phyloP scores from a whole-genome alignment of 148 eudicot genomes.

The Rhododendron kiyosumense region DNA sequence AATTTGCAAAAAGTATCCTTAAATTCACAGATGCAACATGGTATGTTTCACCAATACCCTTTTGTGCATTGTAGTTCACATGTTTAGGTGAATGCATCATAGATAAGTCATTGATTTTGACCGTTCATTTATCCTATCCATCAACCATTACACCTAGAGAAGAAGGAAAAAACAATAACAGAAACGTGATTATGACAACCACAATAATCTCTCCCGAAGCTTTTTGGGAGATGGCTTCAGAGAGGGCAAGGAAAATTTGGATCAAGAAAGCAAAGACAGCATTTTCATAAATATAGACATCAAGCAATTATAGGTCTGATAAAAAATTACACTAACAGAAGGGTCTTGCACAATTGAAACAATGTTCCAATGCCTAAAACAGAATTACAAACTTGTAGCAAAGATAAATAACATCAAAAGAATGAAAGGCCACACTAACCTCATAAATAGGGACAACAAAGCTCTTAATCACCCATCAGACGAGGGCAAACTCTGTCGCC shows the following conservation, averaged over 20 bases:
- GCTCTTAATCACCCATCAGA: constrained; percentile 37
- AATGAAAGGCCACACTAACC: neutral
- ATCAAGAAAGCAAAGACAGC: neutral
- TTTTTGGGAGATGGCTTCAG: neutral
- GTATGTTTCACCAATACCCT: neutral
- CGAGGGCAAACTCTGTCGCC: constrained; percentile 35
- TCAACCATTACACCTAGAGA: neutral
- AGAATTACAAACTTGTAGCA: neutral
- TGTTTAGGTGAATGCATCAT: neutral
- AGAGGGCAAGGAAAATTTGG: neutral
- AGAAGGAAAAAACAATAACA: neutral
- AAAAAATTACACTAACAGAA: neutral
- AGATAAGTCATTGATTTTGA: neutral
- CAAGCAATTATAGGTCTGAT: neutral
- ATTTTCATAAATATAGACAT: neutral
- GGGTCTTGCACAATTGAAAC: neutral
- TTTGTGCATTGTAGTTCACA: neutral
- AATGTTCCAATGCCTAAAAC: neutral
- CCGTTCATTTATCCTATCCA: neutral
- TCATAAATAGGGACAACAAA: neutral
- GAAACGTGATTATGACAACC: neutral
- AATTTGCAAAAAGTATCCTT: neutral
- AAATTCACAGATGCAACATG: neutral
- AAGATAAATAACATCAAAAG: neutral
- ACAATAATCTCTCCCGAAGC: neutral